Evolutionary conservation across 176 grass and related monocot genomes (phyloP).

Genomic region (Lolium rigidum): DNA sequence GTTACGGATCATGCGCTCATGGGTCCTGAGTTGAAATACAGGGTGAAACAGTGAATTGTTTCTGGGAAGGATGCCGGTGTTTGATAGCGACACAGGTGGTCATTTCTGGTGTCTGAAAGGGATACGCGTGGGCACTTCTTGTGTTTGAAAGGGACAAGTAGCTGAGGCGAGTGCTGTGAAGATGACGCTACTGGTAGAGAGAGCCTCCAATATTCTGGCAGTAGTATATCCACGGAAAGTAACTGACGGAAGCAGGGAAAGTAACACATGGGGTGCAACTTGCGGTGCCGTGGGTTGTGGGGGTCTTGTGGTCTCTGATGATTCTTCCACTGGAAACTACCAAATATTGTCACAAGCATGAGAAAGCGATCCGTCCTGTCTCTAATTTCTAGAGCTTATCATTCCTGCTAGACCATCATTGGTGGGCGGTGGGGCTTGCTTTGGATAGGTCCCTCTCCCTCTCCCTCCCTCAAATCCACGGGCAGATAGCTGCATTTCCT

Average conservation of each 20-base stretch:
- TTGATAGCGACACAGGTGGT: constrained; percentile 7
- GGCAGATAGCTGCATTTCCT: background rate
- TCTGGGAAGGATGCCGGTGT: background rate
- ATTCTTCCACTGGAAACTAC: constrained; percentile 22
- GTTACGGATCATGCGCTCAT: background rate
- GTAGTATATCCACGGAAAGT: constrained; percentile 34
- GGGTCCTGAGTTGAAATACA: background rate
- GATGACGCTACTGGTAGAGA: background rate
- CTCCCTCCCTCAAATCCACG: background rate
- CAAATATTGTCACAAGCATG: background rate
- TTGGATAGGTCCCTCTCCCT: too few relatives aligned
- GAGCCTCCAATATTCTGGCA: background rate
- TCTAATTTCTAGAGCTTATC: background rate
- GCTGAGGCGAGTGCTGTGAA: background rate
- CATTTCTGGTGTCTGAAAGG: background rate
- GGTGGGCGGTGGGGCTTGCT: constrained; percentile 1
- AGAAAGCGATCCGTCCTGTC: background rate
- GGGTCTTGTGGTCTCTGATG: background rate
- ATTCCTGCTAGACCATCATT: background rate
- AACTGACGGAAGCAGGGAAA: background rate
- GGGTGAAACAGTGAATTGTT: background rate
- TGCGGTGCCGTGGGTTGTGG: background rate
- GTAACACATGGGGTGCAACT: constrained; percentile 38
- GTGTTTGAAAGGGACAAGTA: background rate
- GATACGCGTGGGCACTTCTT: background rate